Conservation (phyloP, 305 asterid species). For the Fraxinus baroniana region DNA sequence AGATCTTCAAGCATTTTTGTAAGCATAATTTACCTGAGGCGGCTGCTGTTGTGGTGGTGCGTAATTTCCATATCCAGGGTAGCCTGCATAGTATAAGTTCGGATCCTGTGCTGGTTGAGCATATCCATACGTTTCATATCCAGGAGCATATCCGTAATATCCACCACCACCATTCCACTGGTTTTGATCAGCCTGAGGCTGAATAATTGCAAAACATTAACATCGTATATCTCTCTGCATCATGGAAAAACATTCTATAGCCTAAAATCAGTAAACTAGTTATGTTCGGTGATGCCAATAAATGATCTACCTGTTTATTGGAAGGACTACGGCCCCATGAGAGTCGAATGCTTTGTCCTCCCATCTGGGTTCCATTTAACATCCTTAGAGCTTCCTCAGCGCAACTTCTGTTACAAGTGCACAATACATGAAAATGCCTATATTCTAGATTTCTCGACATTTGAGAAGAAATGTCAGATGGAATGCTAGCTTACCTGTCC, state of each 20-base stretch:
- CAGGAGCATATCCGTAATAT: slow-evolving; percentile 51
- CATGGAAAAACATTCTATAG: not conserved
- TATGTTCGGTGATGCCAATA: not conserved
- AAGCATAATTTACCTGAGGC: not conserved
- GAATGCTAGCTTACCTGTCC: slow-evolving; percentile 55
- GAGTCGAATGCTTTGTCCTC: slow-evolving; percentile 82
- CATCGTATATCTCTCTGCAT: not conserved
- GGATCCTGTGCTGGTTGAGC: slow-evolving; percentile 61
- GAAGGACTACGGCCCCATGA: slow-evolving; percentile 97
- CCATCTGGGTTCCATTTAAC: slow-evolving; percentile 77
- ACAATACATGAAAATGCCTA: slow-evolving; percentile 6
- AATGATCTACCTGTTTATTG: slow-evolving; percentile 44
- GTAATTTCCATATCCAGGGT: slow-evolving; percentile 56
- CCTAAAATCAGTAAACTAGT: not conserved
- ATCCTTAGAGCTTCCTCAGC: slow-evolving; percentile 80
- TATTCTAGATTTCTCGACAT: not conserved
- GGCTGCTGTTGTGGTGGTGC: slow-evolving; percentile 44
- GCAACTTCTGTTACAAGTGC: slow-evolving; percentile 54
- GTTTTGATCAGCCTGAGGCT: slow-evolving; percentile 47
- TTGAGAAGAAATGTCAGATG: slow-evolving; percentile 5
- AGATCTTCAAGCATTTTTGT: not conserved
- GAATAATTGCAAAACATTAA: slow-evolving; percentile 4
- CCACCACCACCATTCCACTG: slow-evolving; percentile 47
- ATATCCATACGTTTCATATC: slow-evolving; percentile 49
- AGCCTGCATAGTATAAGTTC: slow-evolving; percentile 51